Evolutionary conservation across 148 eudicot species (phyloP).

Genomic region (Cornus controversa): DNA sequence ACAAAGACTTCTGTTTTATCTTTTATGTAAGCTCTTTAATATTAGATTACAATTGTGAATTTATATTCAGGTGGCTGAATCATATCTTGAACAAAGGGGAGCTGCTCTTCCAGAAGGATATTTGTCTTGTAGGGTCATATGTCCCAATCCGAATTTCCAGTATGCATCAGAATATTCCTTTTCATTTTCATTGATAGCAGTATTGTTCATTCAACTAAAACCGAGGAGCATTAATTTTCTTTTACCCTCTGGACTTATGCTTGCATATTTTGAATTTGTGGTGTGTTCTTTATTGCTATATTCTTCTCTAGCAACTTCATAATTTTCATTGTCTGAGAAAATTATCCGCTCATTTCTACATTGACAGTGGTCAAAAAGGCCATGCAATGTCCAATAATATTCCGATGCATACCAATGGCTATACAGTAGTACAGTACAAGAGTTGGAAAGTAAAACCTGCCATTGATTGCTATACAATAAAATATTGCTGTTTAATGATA

Average conservation of each 20-base stretch:
- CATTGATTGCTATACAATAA: neutral
- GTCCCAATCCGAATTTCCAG: constrained; percentile 81
- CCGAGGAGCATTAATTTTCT: neutral
- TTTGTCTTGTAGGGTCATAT: constrained; percentile 70
- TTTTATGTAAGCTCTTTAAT: neutral
- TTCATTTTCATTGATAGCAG: neutral
- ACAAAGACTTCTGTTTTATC: neutral
- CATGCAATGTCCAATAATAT: neutral
- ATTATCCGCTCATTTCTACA: neutral
- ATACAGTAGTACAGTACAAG: neutral
- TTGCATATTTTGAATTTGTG: neutral
- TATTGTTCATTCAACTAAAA: neutral
- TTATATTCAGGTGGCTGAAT: constrained; percentile 54
- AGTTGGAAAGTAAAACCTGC: neutral
- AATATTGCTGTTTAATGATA: neutral
- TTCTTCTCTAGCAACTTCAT: neutral
- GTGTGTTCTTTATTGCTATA: constrained; percentile 4
- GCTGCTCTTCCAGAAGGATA: constrained; percentile 74
- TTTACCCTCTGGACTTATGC: neutral
- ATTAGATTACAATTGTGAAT: neutral
- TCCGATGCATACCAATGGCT: neutral
- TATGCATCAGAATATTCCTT: constrained; percentile 21
- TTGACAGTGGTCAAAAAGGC: neutral
- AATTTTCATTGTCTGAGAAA: neutral
- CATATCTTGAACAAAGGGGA: constrained; percentile 91